phyloP scores from a whole-genome alignment of 495 filamentous ascomycete genomes.

The Aspergillus bertholletiae region DNA sequence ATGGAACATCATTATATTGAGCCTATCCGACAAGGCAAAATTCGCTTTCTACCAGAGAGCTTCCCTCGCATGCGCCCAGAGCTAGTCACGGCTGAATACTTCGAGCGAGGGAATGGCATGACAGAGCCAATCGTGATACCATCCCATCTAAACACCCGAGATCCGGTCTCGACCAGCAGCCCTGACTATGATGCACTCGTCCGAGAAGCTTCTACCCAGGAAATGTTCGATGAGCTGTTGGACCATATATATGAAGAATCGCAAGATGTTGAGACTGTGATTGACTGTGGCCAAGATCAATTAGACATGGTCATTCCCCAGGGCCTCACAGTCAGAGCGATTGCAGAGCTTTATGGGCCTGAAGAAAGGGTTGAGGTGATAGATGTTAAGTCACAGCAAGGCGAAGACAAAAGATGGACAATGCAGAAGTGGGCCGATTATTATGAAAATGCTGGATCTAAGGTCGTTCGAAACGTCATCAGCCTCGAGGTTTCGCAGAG shows the following conservation, averaged over 20 bases:
- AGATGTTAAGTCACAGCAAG: conserved; percentile 72
- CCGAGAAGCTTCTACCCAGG: conserved; percentile 35
- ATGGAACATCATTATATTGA: conserved; percentile 71
- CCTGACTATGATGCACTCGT: conserved; percentile 31
- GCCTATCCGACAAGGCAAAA: conserved; percentile 64
- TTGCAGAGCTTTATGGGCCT: conserved; percentile 64
- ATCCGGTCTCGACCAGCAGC: conserved; percentile 24
- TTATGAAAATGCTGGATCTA: conserved; percentile 62
- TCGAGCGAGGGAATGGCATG: conserved; percentile 65
- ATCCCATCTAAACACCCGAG: conserved; percentile 59
- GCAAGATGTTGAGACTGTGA: conserved; percentile 41
- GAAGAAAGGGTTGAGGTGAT: conserved; percentile 69
- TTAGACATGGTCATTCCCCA: conserved; percentile 74
- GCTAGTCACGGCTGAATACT: conserved; percentile 61
- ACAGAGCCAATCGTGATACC: conserved; percentile 70
- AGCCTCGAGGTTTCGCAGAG: conserved; percentile 72
- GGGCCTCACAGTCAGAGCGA: conserved; percentile 61
- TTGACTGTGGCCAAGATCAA: conserved; percentile 61
- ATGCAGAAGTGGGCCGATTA: conserved; percentile 73
- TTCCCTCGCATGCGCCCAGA: conserved; percentile 69
- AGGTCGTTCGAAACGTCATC: conserved; percentile 71
- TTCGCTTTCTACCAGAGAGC: conserved; percentile 57
- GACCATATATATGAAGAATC: conserved; percentile 35
- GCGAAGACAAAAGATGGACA: conserved; percentile 65
- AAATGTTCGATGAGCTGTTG: conserved; percentile 47